Evolutionary conservation across 768 basidiomycete genomes (phyloP), one percentile per base, ranked within the genome.

Genomic region (Trametes maxima): DNA sequence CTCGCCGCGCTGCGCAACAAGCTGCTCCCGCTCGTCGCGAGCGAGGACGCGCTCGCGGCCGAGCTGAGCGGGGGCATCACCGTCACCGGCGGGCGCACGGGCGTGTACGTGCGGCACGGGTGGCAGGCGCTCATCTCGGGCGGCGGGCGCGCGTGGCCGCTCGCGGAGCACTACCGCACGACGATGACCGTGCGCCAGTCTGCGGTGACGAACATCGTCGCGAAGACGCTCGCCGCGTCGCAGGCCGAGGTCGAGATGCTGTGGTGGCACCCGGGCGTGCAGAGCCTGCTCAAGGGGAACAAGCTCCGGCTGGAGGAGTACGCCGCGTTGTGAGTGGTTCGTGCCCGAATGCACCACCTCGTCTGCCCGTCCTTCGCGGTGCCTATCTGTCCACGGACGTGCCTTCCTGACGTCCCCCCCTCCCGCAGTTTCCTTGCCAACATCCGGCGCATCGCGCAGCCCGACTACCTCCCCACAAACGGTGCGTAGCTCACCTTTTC

Each of bases 291-390:
- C 50, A 75, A 82, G 48, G 72, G 78, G 35, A 81, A 85, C 54
- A 85, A 83, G 68, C 75, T 92, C 63, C 80, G 82, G 57, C 77
- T 93, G 5, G 88, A 92, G 58, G 91, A 94, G 69, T 89, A 87
- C 12, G 88, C 87, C 3, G 75, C 85, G 25, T 92, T 88, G 91
- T 93, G 70, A 69, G 88, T 63, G 37, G 56, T 58, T 40, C n/a
- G n/a, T n/a, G n/a, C n/a, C n/a, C n/a, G n/a, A n/a, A n/a, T n/a
- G n/a, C n/a, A n/a, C n/a, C n/a, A n/a, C n/a, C n/a, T n/a, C n/a
- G n/a, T n/a, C n/a, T n/a, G n/a, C n/a, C n/a, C n/a, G n/a, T n/a
- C n/a, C n/a, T n/a, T n/a, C n/a, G n/a, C 60, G 28, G 16, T 21
- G 3, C 49, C 35, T 28, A 8, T n/a, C 35, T 22, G 16, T 37